phyloP scores from a whole-genome alignment of 768 basidiomycete genomes.

The Mycena haematopus region DNA sequence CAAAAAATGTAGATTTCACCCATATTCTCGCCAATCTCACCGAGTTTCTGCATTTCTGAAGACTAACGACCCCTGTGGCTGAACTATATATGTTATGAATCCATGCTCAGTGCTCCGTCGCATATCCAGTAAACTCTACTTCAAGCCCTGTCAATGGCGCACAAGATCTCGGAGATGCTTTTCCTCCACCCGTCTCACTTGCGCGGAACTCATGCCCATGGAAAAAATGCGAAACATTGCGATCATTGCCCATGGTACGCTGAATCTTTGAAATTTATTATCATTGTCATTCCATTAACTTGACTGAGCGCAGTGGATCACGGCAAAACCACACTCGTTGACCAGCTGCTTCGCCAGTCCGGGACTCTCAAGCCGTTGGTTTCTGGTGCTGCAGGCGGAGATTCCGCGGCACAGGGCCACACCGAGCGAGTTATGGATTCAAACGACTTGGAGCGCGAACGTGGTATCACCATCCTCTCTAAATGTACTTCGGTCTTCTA shows the following conservation, averaged over 20 bases:
- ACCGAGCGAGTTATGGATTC: conserved; percentile 59
- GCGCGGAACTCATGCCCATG: conserved; percentile 35
- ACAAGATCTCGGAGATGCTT: conserved; percentile 23
- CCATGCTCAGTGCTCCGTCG: conserved; percentile 22
- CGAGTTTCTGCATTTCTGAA: too few species aligned
- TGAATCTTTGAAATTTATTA: background rate
- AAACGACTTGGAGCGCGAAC: conserved; percentile 60
- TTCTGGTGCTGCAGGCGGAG: conserved; percentile 38
- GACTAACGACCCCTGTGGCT: background rate
- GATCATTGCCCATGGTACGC: conserved; percentile 58
- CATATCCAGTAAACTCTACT: conserved; percentile 1
- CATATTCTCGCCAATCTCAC: too few species aligned
- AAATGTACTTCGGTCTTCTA: conserved; percentile 62
- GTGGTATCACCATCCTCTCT: conserved; percentile 67
- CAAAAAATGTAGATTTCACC: background rate
- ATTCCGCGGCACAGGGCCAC: conserved; percentile 44
- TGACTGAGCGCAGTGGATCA: conserved; percentile 48
- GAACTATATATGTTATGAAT: conserved; percentile 22
- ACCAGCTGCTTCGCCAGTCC: conserved; percentile 57
- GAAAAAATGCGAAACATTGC: conserved; percentile 55
- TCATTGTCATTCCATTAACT: background rate
- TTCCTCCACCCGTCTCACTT: conserved; percentile 18
- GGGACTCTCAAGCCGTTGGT: conserved; percentile 48
- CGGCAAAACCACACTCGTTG: conserved; percentile 60
- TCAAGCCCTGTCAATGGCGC: conserved; percentile 1